phyloP scores from a whole-genome alignment of 176 grass and related monocot species.

The Calamus simplicifolius region DNA sequence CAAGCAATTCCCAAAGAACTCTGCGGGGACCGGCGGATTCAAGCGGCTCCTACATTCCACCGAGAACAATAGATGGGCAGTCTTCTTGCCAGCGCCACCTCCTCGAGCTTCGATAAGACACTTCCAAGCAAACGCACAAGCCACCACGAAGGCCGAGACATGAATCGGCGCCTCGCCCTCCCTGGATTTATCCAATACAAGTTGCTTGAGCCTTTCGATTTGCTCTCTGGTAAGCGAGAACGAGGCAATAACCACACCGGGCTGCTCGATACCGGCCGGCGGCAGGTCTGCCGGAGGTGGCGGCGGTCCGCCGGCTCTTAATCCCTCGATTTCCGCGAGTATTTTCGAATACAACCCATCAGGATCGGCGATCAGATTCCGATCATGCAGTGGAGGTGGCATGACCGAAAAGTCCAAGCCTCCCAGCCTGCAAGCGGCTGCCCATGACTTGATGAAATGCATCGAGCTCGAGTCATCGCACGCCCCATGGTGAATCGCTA shows the following conservation, averaged over 20 bases:
- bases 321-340: slow-evolving; percentile 69
- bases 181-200: slow-evolving; percentile 19
- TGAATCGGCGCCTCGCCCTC: slow-evolving; percentile 18
- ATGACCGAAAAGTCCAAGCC: not conserved
- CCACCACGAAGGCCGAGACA: slow-evolving; percentile 81
- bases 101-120: slow-evolving; percentile 41
- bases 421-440: slow-evolving; percentile 21
- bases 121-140: slow-evolving; percentile 83
- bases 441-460: slow-evolving; percentile 84
- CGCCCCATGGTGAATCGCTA: slow-evolving; percentile 80
- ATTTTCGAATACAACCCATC: slow-evolving; percentile 46
- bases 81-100: slow-evolving; percentile 8
- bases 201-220: slow-evolving; percentile 65
- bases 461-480: slow-evolving; percentile 92
- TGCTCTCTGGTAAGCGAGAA: slow-evolving; percentile 45
- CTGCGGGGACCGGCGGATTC: slow-evolving; percentile 43
- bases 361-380: slow-evolving; percentile 40
- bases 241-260: slow-evolving; percentile 47
- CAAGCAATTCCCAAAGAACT: slow-evolving; percentile 92
- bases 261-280: slow-evolving; percentile 4
- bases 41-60: slow-evolving; percentile 72
- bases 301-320: slow-evolving; percentile 41
- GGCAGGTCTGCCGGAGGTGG: slow-evolving; percentile 12
- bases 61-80: slow-evolving; percentile 69
- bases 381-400: slow-evolving; percentile 45